Conservation (phyloP, 176 grass and related monocot genomes). For the Themeda triandra region DNA sequence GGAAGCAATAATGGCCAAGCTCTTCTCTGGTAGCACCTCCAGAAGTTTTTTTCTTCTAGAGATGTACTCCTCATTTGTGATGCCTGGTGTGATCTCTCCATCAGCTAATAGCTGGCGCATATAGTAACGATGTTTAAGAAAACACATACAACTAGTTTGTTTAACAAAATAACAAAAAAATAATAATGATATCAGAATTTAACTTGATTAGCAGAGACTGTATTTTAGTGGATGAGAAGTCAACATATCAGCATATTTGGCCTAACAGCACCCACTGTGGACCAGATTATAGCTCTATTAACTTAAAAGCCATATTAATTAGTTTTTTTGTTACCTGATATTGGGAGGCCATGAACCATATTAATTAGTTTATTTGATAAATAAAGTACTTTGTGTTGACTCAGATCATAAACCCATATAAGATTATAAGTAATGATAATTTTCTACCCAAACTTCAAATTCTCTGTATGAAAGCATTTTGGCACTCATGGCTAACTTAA, state of each 20-base stretch:
- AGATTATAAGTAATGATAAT: not conserved
- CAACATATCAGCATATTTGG: not conserved
- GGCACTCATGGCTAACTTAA: not conserved
- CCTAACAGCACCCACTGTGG: not conserved
- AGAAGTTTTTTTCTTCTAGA: slow-evolving; percentile 70
- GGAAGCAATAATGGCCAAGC: slow-evolving; percentile 83
- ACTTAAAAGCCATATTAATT: not conserved
- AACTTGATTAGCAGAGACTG: slow-evolving; percentile 6
- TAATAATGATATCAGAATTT: not conserved
- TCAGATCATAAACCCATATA: not conserved
- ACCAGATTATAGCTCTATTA: not conserved
- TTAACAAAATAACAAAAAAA: not conserved
- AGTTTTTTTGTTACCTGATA: too few relatives aligned
- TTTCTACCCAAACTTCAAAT: not conserved
- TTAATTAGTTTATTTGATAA: not conserved
- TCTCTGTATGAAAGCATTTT: not conserved
- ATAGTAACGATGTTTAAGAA: slow-evolving; percentile 19
- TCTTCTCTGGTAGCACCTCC: slow-evolving; percentile 68
- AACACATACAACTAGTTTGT: not conserved
- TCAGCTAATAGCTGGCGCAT: slow-evolving; percentile 63
- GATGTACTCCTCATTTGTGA: slow-evolving; percentile 62
- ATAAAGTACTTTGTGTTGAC: not conserved
- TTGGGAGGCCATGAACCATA: too few relatives aligned
- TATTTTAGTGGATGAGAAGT: not conserved
- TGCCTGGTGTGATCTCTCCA: slow-evolving; percentile 87